phyloP scores from a whole-genome alignment of 371 early-diverging fungal species.

The Lichtheimia ornata region DNA sequence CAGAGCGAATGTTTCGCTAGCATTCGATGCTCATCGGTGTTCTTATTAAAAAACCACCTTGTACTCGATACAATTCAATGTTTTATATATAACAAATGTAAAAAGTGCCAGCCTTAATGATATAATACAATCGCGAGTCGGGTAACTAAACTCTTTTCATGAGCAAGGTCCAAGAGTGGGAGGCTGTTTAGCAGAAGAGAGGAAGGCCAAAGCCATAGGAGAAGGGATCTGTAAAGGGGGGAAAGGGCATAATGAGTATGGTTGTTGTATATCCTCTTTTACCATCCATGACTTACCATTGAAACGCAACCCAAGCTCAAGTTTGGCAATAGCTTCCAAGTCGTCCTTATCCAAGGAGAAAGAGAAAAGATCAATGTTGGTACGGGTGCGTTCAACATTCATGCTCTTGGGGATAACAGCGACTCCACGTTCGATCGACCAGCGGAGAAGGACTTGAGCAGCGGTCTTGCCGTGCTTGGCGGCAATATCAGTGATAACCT shows the following conservation, averaged over 20 bases:
- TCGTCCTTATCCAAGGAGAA: slow-evolving; percentile 32
- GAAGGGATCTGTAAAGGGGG: background rate
- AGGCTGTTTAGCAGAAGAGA: slow-evolving; percentile 9
- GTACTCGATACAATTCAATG: too few relatives aligned
- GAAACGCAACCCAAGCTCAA: slow-evolving; percentile 37
- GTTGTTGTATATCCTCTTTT: background rate
- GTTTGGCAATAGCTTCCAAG: slow-evolving; percentile 21
- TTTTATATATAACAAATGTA: too few relatives aligned
- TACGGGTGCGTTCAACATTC: slow-evolving; percentile 46
- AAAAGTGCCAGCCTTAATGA: slow-evolving; percentile 1
- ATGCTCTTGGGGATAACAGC: slow-evolving; percentile 71
- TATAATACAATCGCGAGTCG: background rate
- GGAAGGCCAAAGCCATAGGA: slow-evolving; percentile 10
- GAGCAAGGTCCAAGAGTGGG: background rate
- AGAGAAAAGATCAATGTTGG: slow-evolving; percentile 30
- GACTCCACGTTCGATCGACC: slow-evolving; percentile 52
- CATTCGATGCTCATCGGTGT: too few relatives aligned
- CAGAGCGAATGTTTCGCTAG: too few relatives aligned
- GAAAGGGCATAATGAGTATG: background rate
- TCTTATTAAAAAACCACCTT: too few relatives aligned
- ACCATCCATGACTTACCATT: slow-evolving; percentile 14
- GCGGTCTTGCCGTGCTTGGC: slow-evolving; percentile 23
- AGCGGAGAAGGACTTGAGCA: slow-evolving; percentile 55
- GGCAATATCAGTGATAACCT: slow-evolving; percentile 16
- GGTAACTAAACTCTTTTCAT: background rate